Evolutionary conservation across 2,329 filamentous ascomycete species (phyloP), one percentile per base, ranked within the genome.

Genomic region (Talaromyces atroroseus): DNA sequence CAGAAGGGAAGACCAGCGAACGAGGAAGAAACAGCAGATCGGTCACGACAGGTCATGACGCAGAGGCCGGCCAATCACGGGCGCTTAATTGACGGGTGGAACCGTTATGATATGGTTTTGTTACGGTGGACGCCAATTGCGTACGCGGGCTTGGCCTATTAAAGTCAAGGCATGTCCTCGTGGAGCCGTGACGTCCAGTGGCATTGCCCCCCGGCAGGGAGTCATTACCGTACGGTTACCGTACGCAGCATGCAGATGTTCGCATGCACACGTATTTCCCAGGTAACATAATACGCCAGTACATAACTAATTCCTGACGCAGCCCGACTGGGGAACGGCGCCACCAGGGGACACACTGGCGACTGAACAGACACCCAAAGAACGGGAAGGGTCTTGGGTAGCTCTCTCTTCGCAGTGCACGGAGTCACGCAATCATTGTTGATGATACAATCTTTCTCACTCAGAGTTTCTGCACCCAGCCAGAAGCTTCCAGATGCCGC

Each of bases 1-100:
- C 32, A 5, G 12, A 36, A 36, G 32, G 32, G 61, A 64, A 63
- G 54, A 53, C 59, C 57, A 60, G 58, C 58, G 62, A 64, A 64
- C 56, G 60, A 62, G 59, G 60, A 59, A 63, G 60, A 65, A 58
- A 52, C 55, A 34, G 47, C 40, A 42, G 44, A 49, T 49, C 34
- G 36, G 56, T 57, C 52, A 58, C 47, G 52, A 24, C 52, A 42
- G 51, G 56, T 54, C 52, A 54, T 50, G 56, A 53, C 49, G 57
- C 56, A 49, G 36, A n/a, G 14, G 26, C 26, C 26, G 63, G 16
- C 58, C 60, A 61, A 59, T 60, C 55, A 52, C 32, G 29, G 46
- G 7, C n/a, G 53, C 47, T 16, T 32, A 20, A 56, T 50, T 42
- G 48, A 36, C 3, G 16, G 11, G 53, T 49, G 57, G 62, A 40